Conservation (phyloP, 2,329 filamentous ascomycete genomes). For the Pseudogymnoascus sp. region DNA sequence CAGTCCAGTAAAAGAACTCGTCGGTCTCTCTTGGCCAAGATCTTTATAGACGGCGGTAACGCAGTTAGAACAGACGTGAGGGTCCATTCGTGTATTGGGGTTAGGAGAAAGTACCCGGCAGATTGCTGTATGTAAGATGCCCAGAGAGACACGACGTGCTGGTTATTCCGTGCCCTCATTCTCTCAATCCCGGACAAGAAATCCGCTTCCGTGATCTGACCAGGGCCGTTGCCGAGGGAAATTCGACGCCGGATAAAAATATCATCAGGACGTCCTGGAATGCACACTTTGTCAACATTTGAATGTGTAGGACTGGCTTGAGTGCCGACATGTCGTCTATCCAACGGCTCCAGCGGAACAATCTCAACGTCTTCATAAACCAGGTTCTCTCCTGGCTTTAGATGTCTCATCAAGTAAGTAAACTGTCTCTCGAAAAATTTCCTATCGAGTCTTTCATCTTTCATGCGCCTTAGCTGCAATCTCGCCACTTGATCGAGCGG, state of each 20-base stretch:
- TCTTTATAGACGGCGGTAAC: constrained; percentile 53
- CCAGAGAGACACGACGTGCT: constrained; percentile 63
- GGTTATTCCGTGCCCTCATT: constrained; percentile 51
- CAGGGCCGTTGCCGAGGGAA: constrained; percentile 38
- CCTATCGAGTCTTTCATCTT: constrained; percentile 55
- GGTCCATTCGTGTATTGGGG: constrained; percentile 56
- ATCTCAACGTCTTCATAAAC: constrained; percentile 59
- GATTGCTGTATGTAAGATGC: constrained; percentile 60
- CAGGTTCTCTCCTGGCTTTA: constrained; percentile 52
- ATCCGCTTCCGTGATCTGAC: constrained; percentile 40
- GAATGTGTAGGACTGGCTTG: constrained; percentile 31
- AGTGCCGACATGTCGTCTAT: constrained; percentile 36
- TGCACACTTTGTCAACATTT: constrained; percentile 49
- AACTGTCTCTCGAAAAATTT: constrained; percentile 66
- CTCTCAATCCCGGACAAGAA: constrained; percentile 54
- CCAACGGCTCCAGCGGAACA: constrained; percentile 59
- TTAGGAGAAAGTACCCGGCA: constrained; percentile 56
- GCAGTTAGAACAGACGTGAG: constrained; percentile 59
- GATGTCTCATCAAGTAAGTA: constrained; percentile 56
- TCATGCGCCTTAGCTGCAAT: constrained; percentile 49
- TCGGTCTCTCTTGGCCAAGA: constrained; percentile 50
- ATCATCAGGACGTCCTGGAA: constrained; percentile 51
- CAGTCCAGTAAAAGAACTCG: constrained; percentile 58
- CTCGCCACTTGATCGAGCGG: constrained; percentile 55
- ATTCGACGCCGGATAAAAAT: constrained; percentile 51